phyloP scores from a whole-genome alignment of 768 basidiomycete genomes.

The Mycena crocata region DNA sequence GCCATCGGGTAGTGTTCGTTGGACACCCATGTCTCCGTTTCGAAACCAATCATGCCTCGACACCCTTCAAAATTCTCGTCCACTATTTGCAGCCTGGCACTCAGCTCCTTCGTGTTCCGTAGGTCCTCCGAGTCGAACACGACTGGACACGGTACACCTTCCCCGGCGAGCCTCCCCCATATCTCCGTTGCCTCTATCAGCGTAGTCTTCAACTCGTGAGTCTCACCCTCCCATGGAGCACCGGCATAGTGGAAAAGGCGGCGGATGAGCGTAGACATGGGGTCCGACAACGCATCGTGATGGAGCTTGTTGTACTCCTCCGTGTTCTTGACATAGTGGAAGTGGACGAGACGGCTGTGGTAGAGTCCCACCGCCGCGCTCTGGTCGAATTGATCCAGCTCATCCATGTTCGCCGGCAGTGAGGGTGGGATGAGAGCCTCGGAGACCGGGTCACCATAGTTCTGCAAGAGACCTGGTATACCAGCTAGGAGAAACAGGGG shows the following conservation, averaged over 20 bases:
- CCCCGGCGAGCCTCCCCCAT: slow-evolving; percentile 56
- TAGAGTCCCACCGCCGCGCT: slow-evolving; percentile 13
- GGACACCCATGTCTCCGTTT: slow-evolving; percentile 53
- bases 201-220: too few relatives aligned
- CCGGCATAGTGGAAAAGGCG: too few relatives aligned
- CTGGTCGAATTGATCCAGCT: slow-evolving; percentile 41
- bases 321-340: slow-evolving; percentile 60
- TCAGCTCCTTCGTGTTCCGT: slow-evolving; percentile 53
- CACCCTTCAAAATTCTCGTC: slow-evolving; percentile 45
- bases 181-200: slow-evolving; percentile 57
- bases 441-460: slow-evolving; percentile 57
- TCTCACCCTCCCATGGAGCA: too few relatives aligned
- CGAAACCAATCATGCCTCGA: slow-evolving; percentile 45
- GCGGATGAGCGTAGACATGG: too few relatives aligned
- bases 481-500: slow-evolving; percentile 62
- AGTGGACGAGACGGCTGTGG: slow-evolving; percentile 47
- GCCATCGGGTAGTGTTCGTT: slow-evolving; percentile 54
- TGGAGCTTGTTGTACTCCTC: slow-evolving; percentile 58
- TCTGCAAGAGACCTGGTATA: slow-evolving; percentile 58
- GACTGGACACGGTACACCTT: slow-evolving; percentile 56
- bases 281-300: slow-evolving; percentile 53
- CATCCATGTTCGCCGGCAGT: slow-evolving; percentile 55
- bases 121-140: slow-evolving; percentile 59
- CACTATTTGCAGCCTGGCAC: slow-evolving; percentile 42
- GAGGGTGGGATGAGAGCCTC: slow-evolving; percentile 52